Percentiles rank a stretch among this genome's conserved stretches.
Evolutionary conservation across 495 filamentous ascomycete genomes (phyloP).

Genomic region (Clohesyomyces aquaticus): DNA sequence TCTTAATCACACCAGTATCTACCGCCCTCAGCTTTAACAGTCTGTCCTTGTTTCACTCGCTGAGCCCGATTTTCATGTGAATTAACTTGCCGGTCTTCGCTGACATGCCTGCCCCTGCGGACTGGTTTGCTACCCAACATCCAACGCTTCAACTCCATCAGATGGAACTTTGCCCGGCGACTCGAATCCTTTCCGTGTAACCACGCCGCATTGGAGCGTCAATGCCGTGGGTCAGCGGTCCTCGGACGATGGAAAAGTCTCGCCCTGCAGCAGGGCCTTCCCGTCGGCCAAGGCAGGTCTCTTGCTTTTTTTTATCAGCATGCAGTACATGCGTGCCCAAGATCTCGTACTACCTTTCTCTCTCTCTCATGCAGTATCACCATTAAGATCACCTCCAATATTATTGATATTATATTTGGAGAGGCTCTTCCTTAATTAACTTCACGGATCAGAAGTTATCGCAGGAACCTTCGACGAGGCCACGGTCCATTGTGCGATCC

Average conservation of each 20-base stretch:
- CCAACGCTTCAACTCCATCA: conserved; percentile 9
- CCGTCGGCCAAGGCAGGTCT: conserved; percentile 16
- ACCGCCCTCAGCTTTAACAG: conserved; percentile 13
- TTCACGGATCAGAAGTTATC: conserved; percentile 25
- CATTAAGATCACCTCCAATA: conserved; percentile 38
- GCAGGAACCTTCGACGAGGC: conserved; percentile 20
- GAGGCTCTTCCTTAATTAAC: conserved; percentile 38
- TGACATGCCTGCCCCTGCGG: not conserved
- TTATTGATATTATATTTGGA: conserved; percentile 40
- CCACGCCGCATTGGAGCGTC: conserved; percentile 27
- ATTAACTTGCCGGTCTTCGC: conserved; percentile 13
- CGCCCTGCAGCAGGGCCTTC: conserved; percentile 21
- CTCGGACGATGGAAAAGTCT: conserved; percentile 10
- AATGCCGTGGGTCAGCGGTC: conserved; percentile 35
- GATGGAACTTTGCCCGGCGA: conserved; percentile 17
- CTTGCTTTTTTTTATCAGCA: conserved; percentile 29
- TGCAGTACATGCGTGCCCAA: conserved; percentile 26
- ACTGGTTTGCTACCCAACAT: conserved; percentile 31
- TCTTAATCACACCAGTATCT: conserved; percentile 21
- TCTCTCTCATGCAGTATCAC: conserved; percentile 37
- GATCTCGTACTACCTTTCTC: conserved; percentile 38
- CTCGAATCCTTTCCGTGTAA: conserved; percentile 32
- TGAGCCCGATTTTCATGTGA: conserved; percentile 33
- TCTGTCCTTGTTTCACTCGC: conserved; percentile 21
- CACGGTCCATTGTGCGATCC: conserved; percentile 37